These are phyloP conservation scores for Psilocybe mexicana DNA, from an alignment of 1,284 basidiomycete species.

Conservation along the genomic window DNA sequence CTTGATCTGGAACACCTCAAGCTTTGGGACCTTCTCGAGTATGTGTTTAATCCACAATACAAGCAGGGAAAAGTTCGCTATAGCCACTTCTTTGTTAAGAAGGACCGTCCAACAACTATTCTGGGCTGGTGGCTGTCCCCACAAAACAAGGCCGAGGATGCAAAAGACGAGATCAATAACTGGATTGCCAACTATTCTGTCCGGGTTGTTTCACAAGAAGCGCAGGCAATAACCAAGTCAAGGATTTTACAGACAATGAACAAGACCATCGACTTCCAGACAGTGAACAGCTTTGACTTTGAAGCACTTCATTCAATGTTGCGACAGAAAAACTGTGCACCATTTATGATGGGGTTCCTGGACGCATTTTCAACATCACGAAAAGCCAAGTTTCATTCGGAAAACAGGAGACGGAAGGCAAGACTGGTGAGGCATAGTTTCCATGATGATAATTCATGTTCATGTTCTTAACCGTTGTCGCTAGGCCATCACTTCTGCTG, in stretches of 20 bases:
- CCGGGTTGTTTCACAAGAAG: neutral
- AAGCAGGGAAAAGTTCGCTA: conserved; percentile 15
- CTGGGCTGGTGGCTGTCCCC: conserved; percentile 14
- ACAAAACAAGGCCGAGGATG: conserved; percentile 1
- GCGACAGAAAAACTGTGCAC: neutral
- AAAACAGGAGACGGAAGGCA: neutral
- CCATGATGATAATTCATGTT: neutral
- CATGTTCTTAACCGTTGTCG: no score
- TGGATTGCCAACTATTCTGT: neutral
- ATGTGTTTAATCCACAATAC: conserved; percentile 25
- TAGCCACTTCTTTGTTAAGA: conserved; percentile 15
- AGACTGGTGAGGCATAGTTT: conserved; percentile 3
- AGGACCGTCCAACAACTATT: conserved; percentile 10
- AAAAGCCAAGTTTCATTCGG: neutral
- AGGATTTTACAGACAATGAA: neutral
- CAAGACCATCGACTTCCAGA: neutral
- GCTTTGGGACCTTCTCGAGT: conserved; percentile 17
- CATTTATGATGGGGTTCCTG: neutral
- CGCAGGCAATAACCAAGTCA: neutral
- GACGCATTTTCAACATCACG: conserved; percentile 6
- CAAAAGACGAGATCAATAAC: neutral
- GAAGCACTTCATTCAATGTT: neutral
- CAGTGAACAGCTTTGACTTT: conserved; percentile 5
- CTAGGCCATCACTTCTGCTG: conserved; percentile 9
- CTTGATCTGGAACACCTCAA: neutral